Evolutionary conservation across 805 yeast species (phyloP), one percentile per base, ranked within the genome.

Genomic region (Saturnispora sanitii): DNA sequence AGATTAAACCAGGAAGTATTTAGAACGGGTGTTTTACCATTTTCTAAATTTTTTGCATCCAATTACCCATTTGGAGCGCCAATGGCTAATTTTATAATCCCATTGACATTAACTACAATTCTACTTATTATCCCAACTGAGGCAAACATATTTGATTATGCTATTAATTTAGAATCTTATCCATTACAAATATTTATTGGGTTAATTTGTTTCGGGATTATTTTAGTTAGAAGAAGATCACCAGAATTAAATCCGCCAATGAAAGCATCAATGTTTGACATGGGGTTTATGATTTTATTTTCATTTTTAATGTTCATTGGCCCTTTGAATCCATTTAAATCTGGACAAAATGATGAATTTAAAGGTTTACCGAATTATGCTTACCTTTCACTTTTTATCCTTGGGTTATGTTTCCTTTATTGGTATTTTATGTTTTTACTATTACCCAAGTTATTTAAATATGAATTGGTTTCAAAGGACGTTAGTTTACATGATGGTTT

Each of bases 1-100:
- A 58, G 79, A 45, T 67, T 70, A 53, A 69, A 69, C 46, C 80
- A 74, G 51, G 80, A 74, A 50, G 71, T 70, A 1, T 74, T 74
- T 50, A 52, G 77, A 19, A 78, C 72, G 46, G 79, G 79, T 0
- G 71, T 64, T 48, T 54, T 74, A 21, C 80, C 80, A 4, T 66
- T 58, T 36, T 70, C 77, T 8, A 50, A 48, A 22, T 58, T 67
- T 43, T 70, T 74, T 66, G 68, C 78, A 2, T 69, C 78, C 4
- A 74, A 73, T 45, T 64, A 68, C 65, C 78, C 79, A 2, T 62
- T 56, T 42, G 74, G 73, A 3, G 72, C 79, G 1, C 79, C 79
- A 2, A 46, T 72, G 31, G 65, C 70, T 11, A 60, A 76, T 0
- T 53, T 74, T 30, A 16, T 64, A 3, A 56, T 74, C 37, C 71